Evolutionary conservation across 805 yeast species (phyloP).

Genomic region (Jamesozyma gamospora): DNA sequence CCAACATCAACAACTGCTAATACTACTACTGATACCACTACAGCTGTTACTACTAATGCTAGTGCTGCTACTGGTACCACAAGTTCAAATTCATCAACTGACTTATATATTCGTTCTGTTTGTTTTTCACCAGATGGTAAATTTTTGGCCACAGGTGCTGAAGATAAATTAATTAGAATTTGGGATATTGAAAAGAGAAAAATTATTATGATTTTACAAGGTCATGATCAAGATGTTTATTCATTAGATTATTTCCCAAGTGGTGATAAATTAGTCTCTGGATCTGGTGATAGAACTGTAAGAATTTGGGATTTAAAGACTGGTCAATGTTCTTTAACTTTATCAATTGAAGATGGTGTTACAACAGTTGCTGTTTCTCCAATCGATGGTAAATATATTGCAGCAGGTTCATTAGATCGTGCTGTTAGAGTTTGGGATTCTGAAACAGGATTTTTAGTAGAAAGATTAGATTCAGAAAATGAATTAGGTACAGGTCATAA

Average conservation of each 20-base stretch:
- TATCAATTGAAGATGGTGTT: slow-evolving; percentile 96
- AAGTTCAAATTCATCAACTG: slow-evolving; percentile 49
- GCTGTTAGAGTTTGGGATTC: slow-evolving; percentile 97
- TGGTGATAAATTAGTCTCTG: slow-evolving; percentile 86
- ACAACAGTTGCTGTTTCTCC: slow-evolving; percentile 97
- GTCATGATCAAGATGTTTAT: slow-evolving; percentile 97
- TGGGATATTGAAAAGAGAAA: slow-evolving; percentile 88
- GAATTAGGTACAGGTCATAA: slow-evolving; percentile 88
- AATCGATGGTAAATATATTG: slow-evolving; percentile 86
- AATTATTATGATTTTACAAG: slow-evolving; percentile 76
- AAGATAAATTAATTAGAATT: slow-evolving; percentile 81
- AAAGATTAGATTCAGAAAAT: slow-evolving; percentile 81
- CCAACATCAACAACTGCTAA: slow-evolving; percentile 17
- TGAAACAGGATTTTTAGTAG: slow-evolving; percentile 82
- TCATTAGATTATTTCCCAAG: slow-evolving; percentile 91
- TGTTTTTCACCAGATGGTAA: slow-evolving; percentile 95
- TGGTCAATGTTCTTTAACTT: slow-evolving; percentile 79
- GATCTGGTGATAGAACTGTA: slow-evolving; percentile 93
- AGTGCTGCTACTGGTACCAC: background rate
- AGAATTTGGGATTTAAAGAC: slow-evolving; percentile 89
- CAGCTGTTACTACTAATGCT: background rate
- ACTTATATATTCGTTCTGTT: slow-evolving; percentile 86
- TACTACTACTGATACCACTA: background rate
- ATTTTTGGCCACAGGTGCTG: slow-evolving; percentile 89
- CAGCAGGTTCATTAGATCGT: slow-evolving; percentile 95